Evolutionary conservation across 345 rosid genomes (phyloP).

Genomic region (Trapa incisa): DNA sequence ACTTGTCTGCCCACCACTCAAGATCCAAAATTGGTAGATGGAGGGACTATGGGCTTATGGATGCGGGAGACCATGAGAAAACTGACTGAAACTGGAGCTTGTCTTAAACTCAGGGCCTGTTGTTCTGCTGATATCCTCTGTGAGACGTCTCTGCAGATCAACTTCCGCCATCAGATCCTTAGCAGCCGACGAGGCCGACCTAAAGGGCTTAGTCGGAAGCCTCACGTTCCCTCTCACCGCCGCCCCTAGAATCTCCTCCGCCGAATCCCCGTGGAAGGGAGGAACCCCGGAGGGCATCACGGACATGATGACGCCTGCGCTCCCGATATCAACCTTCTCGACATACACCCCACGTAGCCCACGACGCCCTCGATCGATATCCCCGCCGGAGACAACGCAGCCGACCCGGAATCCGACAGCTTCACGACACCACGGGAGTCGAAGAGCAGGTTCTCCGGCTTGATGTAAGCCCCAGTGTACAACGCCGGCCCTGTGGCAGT

Average conservation of each 20-base stretch:
- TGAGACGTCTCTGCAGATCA: constrained; percentile 70
- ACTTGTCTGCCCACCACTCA: constrained; percentile 21
- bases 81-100: not conserved
- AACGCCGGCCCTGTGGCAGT: constrained; percentile 53
- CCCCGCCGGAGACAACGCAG: constrained; percentile 29
- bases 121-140: constrained; percentile 63
- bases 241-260: constrained; percentile 50
- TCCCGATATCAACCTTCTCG: constrained; percentile 81
- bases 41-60: too few species aligned
- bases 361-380: constrained; percentile 37
- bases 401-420: constrained; percentile 71
- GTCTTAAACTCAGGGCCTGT: constrained; percentile 43
- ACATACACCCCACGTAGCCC: constrained; percentile 55
- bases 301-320: constrained; percentile 65
- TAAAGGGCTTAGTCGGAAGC: constrained; percentile 41
- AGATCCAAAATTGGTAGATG: constrained; percentile 25
- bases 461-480: constrained; percentile 57
- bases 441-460: constrained; percentile 62
- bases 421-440: constrained; percentile 25
- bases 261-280: constrained; percentile 69
- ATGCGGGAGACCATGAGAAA: not conserved
- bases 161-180: constrained; percentile 68
- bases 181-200: constrained; percentile 31
- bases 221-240: constrained; percentile 58
- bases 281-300: constrained; percentile 62